A percentile compares a stretch with the other conserved stretches of the same genome.
Evolutionary conservation across 2,329 filamentous ascomycete genomes (phyloP).

Genomic region (Zymoseptoria pseudotritici): DNA sequence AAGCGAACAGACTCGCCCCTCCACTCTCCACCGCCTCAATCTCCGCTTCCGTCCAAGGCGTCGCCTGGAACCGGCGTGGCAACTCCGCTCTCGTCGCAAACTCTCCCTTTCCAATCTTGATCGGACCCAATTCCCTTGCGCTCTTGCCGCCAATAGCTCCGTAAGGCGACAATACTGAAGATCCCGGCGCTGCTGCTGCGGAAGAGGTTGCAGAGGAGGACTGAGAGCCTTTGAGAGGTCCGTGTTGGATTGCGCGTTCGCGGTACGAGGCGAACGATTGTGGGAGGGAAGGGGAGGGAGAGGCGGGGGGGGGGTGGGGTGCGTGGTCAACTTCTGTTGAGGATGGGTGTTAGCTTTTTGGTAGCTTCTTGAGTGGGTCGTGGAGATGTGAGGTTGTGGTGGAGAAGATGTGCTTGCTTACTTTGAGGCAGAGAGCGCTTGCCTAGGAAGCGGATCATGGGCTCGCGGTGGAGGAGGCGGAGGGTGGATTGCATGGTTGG

Average conservation of each 20-base stretch:
- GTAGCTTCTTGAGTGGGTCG: not conserved
- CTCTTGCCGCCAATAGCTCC: constrained; percentile 51
- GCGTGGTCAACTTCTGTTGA: constrained; percentile 61
- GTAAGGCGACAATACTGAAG: constrained; percentile 21
- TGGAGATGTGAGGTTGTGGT: not conserved
- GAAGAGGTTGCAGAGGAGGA: constrained; percentile 4
- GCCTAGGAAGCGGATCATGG: constrained; percentile 46
- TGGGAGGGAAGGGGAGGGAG: constrained; percentile 59
- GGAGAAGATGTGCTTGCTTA: constrained; percentile 21
- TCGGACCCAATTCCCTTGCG: constrained; percentile 64
- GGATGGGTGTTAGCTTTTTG: constrained; percentile 6
- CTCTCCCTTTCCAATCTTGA: constrained; percentile 63
- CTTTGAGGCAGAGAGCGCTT: constrained; percentile 40
- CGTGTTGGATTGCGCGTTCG: constrained; percentile 69
- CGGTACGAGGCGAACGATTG: constrained; percentile 68
- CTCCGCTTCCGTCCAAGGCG: constrained; percentile 68
- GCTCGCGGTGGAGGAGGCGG: constrained; percentile 41
- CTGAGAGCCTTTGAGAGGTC: constrained; percentile 48
- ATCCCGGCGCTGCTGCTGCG: constrained; percentile 4
- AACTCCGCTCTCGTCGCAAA: constrained; percentile 88
- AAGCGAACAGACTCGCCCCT: constrained; percentile 55
- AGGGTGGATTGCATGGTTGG: constrained; percentile 40
- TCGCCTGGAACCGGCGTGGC: constrained; percentile 71
- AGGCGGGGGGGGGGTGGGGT: constrained; percentile 65
- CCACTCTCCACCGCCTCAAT: constrained; percentile 95